Evolutionary conservation across 257 asterid species (phyloP).

Genomic region (Cordia subcordata): DNA sequence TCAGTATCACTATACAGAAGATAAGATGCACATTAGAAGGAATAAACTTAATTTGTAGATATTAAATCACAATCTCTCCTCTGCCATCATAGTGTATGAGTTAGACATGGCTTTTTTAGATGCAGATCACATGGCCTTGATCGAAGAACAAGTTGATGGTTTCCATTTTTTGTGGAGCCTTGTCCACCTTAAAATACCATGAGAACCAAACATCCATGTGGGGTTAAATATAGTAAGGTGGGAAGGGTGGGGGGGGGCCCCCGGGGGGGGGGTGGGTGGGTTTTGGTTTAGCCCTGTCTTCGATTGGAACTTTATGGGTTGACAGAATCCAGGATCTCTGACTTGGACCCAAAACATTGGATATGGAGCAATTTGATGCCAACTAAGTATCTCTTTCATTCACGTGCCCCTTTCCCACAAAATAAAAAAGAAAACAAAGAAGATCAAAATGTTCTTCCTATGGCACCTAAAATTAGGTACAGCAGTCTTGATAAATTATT

Average conservation of each 20-base stretch:
- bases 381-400: not conserved
- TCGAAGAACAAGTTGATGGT: not conserved
- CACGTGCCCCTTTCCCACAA: not conserved
- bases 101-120: too few species aligned
- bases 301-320: not conserved
- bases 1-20: too few species aligned
- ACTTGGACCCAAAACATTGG: not conserved
- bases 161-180: not conserved
- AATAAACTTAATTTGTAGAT: too few species aligned
- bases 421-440: not conserved
- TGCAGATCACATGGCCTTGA: not conserved
- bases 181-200: not conserved
- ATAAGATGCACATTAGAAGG: too few species aligned
- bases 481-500: too few species aligned
- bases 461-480: too few species aligned
- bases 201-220: constrained; percentile 6
- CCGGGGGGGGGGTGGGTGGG: too few species aligned
- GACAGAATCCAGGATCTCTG: constrained; percentile 7
- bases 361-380: constrained; percentile 7
- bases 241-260: too few species aligned
- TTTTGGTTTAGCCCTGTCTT: not conserved
- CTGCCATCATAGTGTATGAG: too few species aligned
- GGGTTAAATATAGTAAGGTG: not conserved
- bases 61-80: too few species aligned
- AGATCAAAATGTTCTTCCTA: not conserved